Evolutionary conservation across 2,329 filamentous ascomycete genomes (phyloP), one percentile per base, ranked within the genome.

Genomic region (Chaetomiaceae sp.): DNA sequence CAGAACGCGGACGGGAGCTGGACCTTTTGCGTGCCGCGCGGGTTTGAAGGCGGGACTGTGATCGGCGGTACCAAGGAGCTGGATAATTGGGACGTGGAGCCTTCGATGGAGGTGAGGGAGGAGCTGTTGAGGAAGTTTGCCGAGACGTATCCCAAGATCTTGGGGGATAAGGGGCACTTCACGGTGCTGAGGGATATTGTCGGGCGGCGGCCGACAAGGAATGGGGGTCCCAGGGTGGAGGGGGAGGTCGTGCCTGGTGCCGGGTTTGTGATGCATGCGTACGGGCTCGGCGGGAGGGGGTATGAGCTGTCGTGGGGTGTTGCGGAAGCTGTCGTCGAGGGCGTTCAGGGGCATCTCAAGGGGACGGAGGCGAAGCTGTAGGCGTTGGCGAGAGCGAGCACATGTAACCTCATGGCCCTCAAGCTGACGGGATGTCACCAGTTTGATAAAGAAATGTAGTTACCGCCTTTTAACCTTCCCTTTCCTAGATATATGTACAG

Each of bases 31-130:
- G 78, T 86, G 5, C 81, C 83, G 1, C 74, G 83, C 2, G 76
- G 75, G 8, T 76, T 82, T 21, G 71, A 78, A 30, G 82, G 82
- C 3, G 83, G 83, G 3, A 86, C 82, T 0, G 71, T 86, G 34
- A 76, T 86, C 17, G 83, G 83, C 5, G 83, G 83, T 0, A 86
- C 82, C 9, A 85, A 84, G 62, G 77, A 85, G 60, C 71, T 74
- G 1, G 67, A 76, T 49, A 70, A 83, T 62, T 82, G 77, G 77
- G 70, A 77, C 41, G 63, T 72, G 0, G 66, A 71, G 16, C 75
- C 80, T 1, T 77, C 71, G 0, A 51, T 57, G 1, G 72, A 73
- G 41, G 73, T 75, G 0, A 66, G 81, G 16, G 63, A 68, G 33
- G 62, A 59, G 23, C 63, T 86, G 13, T 70, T 85, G 4, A 37